Evolutionary conservation across 2,329 filamentous ascomycete genomes (phyloP), one percentile per base, ranked within the genome.

Genomic region (Fusarium longipes): DNA sequence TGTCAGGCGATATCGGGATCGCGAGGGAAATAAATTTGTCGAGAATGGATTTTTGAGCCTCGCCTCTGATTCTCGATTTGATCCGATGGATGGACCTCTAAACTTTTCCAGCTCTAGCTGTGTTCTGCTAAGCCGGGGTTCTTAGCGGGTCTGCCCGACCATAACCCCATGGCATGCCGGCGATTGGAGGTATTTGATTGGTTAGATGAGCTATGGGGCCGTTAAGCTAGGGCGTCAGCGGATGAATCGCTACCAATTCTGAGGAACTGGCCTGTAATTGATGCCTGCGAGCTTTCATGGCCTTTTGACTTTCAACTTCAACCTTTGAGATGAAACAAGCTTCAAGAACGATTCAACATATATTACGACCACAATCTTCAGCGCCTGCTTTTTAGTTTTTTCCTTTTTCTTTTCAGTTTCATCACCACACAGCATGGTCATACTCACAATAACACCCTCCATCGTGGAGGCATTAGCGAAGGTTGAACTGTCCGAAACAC

Each of bases 401-500:
- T 27, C 15, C 3, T 18, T 18, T 1, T 10, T 15, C 8, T 18
- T 1, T 10, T 15, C 8, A 5, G 1, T 1, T 14, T 15, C 5
- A 2, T 11, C 8, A 25, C 24, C 17, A 4, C 17, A 5, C 8
- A 63, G 6, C 4, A 95, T 95, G 92, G 91, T 94, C 18, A 82
- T 91, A 40, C 87, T 96, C 39, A 92, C 89, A n/a, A 90, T 93
- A 83, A 94, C 91, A 6, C 77, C 86, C 70, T 82, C 86, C 70
- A 87, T 92, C 29, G 86, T 90, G 79, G 87, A 87, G 76, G 90
- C 85, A 1, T 74, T 94, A 12, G 71, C 81, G 17, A 77, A 71
- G 59, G 63, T 80, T 15, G 76, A 68, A 24, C 18, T 63, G 43
- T 14, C 50, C 14, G 36, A 58, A 18, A 47, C 27, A 57, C 29